Evolutionary conservation across 163 green algal genomes (phyloP), one percentile per base, ranked within the genome.

Genomic region (Volvox carteri): DNA sequence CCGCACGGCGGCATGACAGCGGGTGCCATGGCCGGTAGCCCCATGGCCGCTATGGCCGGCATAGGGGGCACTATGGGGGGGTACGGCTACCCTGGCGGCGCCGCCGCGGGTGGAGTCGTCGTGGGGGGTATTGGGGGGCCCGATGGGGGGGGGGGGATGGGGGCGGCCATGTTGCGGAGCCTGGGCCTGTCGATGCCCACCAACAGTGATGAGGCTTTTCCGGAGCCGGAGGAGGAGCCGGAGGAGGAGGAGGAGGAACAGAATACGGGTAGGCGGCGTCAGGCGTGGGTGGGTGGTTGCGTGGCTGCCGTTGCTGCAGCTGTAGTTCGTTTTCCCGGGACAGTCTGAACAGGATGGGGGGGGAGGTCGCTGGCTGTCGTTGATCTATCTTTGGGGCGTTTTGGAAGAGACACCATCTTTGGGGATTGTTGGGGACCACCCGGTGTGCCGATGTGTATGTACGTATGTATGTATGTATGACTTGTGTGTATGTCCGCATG

Each of bases 151-250:
- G 70, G 70, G 8, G 41, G 33, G 41, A 56, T 78, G 42, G 70
- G 39, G 23, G 23, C 44, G 44, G 44, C 6, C 44, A n/a, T 23
- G 44, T 46, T 12, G 11, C 68, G 50, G 75, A 28, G 25, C 12
- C 23, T 80, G 54, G 39, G 39, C 19, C 67, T 86, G 65, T 46
- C 35, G 33, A 79, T 87, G 67, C 81, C 81, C 4, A 65, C 46
- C 46, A 87, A 79, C 81, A 87, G 81, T 67, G 84, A 88, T 19
- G 84, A 88, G 19, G 70, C 39, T 2, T 81, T 81, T 50, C 52
- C 80, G 48, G 81, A 73, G 2, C 65, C 80, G 33, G 48, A 74
- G 44, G 67, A 85, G 33, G 78, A 58, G 56, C n/a, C 41, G 11
- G 78, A 86, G 0, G 79, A 88, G 48, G 81, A 73, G 2, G 81